Base-by-base conservation (phyloP, 2,329 filamentous ascomycete species). In the Alternaria incomplexa region DNA sequence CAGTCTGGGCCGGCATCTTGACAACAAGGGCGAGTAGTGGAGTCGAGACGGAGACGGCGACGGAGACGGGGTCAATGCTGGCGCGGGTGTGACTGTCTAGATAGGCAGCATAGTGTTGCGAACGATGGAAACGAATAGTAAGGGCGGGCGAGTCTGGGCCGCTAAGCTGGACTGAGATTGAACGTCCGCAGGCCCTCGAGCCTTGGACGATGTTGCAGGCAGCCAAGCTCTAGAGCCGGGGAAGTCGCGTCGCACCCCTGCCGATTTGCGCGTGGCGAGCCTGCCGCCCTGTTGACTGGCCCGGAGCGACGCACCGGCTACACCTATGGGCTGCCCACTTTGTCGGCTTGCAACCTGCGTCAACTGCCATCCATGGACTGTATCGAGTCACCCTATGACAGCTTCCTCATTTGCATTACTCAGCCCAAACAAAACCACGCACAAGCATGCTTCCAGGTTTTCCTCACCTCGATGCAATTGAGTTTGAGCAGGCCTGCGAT, bases 1-100 rank as follows among this genome's bases (percentile, higher is more conserved):
- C 91, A 69, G 70, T 68, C 50, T 81, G 79, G 81, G 89, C 85
- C 81, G 88, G 82, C 88, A 89, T 89, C 60, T 45, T 65, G 64
- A 58, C 61, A 25, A 51, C 40, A 57, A 58, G 26, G 25, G 63
- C 30, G 20, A 46, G 46, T 62, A 46, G 12, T 40, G 60, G 64
- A 67, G 67, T 66, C 63, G 62, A 64, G 64, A 57, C 66, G 56
- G 65, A 64, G 65, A 50, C 47, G 48, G 36, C 36, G 36, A 40
- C 36, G 36, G 8, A 40, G 36, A 40, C n/a, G 36, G 32, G 61
- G 66, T 70, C 66, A 68, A 61, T 72, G 70, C 67, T 58, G 69
- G 59, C 55, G 68, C 64, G 63, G 50, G 57, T 65, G 72, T 56
- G 51, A 61, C 64, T 54, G 58, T 68, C 58, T 58, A 66, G 66